Base-by-base conservation (phyloP, 331 rosid species). In the Saraca asoca region DNA sequence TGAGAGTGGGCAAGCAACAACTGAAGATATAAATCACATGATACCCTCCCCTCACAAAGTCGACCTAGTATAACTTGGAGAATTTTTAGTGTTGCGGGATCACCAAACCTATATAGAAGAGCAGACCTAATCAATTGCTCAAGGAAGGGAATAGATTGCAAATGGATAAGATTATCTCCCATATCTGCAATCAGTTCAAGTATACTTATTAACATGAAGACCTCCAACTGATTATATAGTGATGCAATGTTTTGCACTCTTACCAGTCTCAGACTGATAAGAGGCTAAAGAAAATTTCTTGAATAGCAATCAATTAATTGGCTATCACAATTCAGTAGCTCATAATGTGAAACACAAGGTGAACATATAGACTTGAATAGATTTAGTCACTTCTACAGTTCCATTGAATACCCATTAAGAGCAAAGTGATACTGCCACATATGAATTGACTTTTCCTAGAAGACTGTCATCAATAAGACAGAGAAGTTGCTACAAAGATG, bases 1-100 rank as follows among this genome's bases (percentile, higher is more conserved):
- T 93, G 95, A 69, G 96, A 90, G 83, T 93, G 96, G 33, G 91
- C 83, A 70, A 89, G 87, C 52, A 93, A 76, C 68, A 93, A 86
- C 68, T 82, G 89, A 35, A 90, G 88, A 78, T 85, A 79, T 72
- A 76, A 62, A 57, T 74, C 85, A 66, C 60, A 75, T 8, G 85
- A 75, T 72, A 89, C 75, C 56, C 57, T 79, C 12, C 96, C 91
- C 41, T 81, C 88, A 11, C 66, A 72, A 52, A 93, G 80, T 71
- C 49, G 78, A 54, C 60, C 55, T 63, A 90, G 54, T 54, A 93
- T 69, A 60, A 72, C 60, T 18, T 62, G 82, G 66, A 93, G 85
- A 49, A 75, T 75, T 79, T 76, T 83, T 74, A 93, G 74, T 50
- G 96, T 82, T 70, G 80, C 17, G 44, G 85, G 78, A 72, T 93